A percentile compares a stretch with the other conserved stretches of the same genome.
These are phyloP conservation scores for Dictyostelium firmibasis DNA, from an alignment of 78 protist genomes.

Conservation along the genomic window DNA sequence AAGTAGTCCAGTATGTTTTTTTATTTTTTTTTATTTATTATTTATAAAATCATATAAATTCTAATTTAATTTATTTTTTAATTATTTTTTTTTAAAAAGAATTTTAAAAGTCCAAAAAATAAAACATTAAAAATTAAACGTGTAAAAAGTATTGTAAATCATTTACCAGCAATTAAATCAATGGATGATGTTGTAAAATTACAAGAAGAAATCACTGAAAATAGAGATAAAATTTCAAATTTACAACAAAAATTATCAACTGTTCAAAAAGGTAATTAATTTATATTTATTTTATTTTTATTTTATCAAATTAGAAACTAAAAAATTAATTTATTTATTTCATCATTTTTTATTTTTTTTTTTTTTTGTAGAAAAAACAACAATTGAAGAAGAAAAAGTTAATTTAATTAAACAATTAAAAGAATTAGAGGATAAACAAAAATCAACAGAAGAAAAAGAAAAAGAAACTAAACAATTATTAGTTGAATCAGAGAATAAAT, in stretches of 20 bases:
- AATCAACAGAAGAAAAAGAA: not conserved
- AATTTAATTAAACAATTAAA: slow-evolving; percentile 4
- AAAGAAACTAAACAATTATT: slow-evolving; percentile 17
- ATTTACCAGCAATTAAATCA: slow-evolving; percentile 44
- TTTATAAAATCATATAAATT: not conserved
- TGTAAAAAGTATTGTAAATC: slow-evolving; percentile 1
- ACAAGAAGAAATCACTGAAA: slow-evolving; percentile 73
- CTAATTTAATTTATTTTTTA: not conserved
- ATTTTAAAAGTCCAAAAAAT: slow-evolving; percentile 20
- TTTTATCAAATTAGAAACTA: too few species aligned
- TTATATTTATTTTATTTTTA: not conserved
- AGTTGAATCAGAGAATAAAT: slow-evolving; percentile 21
- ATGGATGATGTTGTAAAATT: slow-evolving; percentile 72
- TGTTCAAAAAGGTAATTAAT: slow-evolving; percentile 45
- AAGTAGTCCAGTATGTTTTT: slow-evolving; percentile 20
- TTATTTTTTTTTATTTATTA: not conserved
- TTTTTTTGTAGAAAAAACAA: not conserved
- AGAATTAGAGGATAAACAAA: slow-evolving; percentile 18
- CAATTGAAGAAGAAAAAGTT: slow-evolving; percentile 27
- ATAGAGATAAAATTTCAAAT: slow-evolving; percentile 45
- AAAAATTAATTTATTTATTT: not conserved
- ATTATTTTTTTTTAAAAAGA: not conserved
- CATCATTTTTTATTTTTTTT: not conserved
- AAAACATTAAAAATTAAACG: slow-evolving; percentile 42
- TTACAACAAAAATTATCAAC: slow-evolving; percentile 49